Evolutionary conservation across 108 stramenopile genomes (phyloP).

Genomic region (Nitzschia putrida): DNA sequence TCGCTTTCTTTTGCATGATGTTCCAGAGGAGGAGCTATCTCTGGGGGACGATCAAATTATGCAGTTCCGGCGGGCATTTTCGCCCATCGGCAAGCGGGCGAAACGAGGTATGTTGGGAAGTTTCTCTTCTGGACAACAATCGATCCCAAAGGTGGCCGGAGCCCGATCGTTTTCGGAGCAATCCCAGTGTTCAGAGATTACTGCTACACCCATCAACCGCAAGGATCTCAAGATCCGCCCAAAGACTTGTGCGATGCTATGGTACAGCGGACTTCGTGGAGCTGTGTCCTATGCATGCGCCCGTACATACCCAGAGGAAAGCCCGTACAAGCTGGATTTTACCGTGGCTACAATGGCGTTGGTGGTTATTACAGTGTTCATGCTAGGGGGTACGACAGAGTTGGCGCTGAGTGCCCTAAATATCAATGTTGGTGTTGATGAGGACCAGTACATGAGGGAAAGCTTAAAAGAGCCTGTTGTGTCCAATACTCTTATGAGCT

Average conservation of each 20-base stretch:
- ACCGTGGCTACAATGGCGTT: conserved; percentile 66
- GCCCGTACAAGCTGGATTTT: conserved; percentile 47
- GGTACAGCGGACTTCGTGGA: conserved; percentile 80
- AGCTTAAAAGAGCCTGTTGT: conserved; percentile 38
- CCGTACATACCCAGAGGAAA: conserved; percentile 58
- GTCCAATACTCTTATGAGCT: conserved; percentile 27
- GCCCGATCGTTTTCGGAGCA: conserved; percentile 21
- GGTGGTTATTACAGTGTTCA: conserved; percentile 63
- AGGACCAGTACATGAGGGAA: conserved; percentile 55
- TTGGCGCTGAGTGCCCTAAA: conserved; percentile 41
- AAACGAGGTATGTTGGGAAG: conserved; percentile 4
- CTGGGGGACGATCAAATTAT: conserved; percentile 10
- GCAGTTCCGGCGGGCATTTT: conserved; percentile 16
- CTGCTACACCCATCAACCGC: conserved; percentile 33
- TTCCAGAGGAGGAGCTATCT: background rate
- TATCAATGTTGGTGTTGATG: conserved; percentile 64
- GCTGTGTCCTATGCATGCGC: conserved; percentile 84
- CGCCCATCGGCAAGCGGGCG: background rate
- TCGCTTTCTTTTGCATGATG: conserved; percentile 22
- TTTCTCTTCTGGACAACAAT: background rate
- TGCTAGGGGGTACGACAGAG: conserved; percentile 64
- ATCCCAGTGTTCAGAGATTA: conserved; percentile 18
- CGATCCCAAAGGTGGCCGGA: background rate
- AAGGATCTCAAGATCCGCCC: conserved; percentile 49
- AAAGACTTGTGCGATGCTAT: conserved; percentile 75